These are phyloP conservation scores for Termitomyces sp. DNA, from an alignment of 768 basidiomycete genomes.

Conservation along the genomic window DNA sequence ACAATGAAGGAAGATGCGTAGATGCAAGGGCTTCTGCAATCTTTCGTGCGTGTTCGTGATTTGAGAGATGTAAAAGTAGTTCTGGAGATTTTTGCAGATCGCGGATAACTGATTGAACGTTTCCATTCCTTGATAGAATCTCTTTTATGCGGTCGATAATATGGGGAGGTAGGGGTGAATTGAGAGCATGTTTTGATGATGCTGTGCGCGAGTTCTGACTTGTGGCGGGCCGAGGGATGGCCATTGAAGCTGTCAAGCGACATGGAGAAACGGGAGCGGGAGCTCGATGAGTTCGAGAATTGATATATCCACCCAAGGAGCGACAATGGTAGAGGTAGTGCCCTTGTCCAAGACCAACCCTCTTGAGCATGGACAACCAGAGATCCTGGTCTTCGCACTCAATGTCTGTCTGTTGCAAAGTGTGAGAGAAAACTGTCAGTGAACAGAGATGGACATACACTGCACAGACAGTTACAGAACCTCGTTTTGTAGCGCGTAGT, in stretches of 20 bases:
- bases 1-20: slow-evolving; percentile 35
- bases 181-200: not conserved
- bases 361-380: slow-evolving; percentile 77
- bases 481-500: not conserved
- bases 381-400: slow-evolving; percentile 24
- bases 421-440: not conserved
- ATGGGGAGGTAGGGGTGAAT: slow-evolving; percentile 8
- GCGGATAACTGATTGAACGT: slow-evolving; percentile 13
- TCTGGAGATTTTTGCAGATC: slow-evolving; percentile 19
- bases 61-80: slow-evolving; percentile 26
- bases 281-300: slow-evolving; percentile 11
- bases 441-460: slow-evolving; percentile 8
- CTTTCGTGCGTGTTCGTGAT: slow-evolving; percentile 31
- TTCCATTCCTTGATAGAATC: slow-evolving; percentile 7
- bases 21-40: slow-evolving; percentile 32
- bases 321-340: slow-evolving; percentile 42
- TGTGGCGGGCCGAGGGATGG: not conserved
- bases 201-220: not conserved
- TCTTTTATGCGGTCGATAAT: slow-evolving; percentile 10
- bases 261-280: not conserved
- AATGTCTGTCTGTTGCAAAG: slow-evolving; percentile 7
- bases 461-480: slow-evolving; percentile 6
- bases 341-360: slow-evolving; percentile 51
- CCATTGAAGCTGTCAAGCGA: slow-evolving; percentile 11
- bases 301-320: slow-evolving; percentile 22